Base-by-base conservation (phyloP, 768 basidiomycete species). In the Trametes cubensis region DNA sequence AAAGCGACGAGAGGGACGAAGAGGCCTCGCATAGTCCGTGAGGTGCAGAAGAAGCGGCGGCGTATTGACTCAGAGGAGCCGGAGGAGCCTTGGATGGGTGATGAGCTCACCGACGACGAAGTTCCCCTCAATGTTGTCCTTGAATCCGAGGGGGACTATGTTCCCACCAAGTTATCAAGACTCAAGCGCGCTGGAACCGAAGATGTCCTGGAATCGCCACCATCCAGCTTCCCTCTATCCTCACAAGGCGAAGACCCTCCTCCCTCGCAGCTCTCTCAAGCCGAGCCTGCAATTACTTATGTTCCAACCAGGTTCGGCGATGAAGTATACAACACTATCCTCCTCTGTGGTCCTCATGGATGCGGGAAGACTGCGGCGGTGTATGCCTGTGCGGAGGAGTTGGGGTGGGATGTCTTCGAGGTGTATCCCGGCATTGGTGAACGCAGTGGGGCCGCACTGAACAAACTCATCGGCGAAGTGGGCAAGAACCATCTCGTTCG, bases 401-500 rank as follows among this genome's bases (percentile, higher is more conserved):
- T 99, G 38, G 93, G 88, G 15, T 99, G 93, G 92, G 92, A 95
- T 52, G 86, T 98, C 14, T 97, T 98, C 70, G 97, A 99, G 73
- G 94, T 98, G 14, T 90, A 95, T 75, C 92, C 97, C 25, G 97
- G 97, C 3, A 87, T 95, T 54, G 95, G 95, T n/a, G 90, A 85
- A 69, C 85, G 97, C 39, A 90, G 85, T 62, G 92, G 90, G 6
- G 79, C 85, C 25, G 91, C 85, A 67, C 77, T 99, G 66, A 86
- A 89, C 59, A 80, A 82, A 60, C 81, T 95, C 64, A 85, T 98
- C 49, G 97, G 97, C 15, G 94, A 96, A 62, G 94, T 95, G 3
- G 94, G 94, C 20, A 93, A 85, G 77, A 98, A 97, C 70, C 97
- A 99, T 73, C 57, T 71, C 3, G 70, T 73, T 1, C 61, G 47